Evolutionary conservation across 805 yeast genomes (phyloP), one percentile per base, ranked within the genome.

Genomic region (Schwanniomyces pseudopolymorphus): DNA sequence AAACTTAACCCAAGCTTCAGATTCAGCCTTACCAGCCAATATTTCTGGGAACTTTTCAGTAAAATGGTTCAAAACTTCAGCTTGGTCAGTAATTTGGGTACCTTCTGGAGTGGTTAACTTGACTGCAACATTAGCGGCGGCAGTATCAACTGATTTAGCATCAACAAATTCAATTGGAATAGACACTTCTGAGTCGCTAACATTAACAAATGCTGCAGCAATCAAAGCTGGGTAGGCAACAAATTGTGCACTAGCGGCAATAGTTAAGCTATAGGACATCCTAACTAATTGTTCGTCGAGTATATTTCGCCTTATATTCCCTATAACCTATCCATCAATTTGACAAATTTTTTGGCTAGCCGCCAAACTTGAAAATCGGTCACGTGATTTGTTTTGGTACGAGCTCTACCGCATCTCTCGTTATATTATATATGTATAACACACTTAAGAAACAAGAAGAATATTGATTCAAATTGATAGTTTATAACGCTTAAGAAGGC

Each of bases 221-320:
- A 88, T 82, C 50, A 90, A 69, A 14, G 83, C 81, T 5, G 88
- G 79, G 64, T 89, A 92, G 24, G 92, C 94, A 47, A 88, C 85
- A 42, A 79, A 76, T 16, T 88, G 88, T 4, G 96, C 95, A 74
- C 89, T 91, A 46, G 88, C 89, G 48, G 96, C 96, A 53, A 91
- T 69, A 47, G 83, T 77, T 51, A 91, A 74, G 25, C 68, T 60
- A 45, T 74, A 70, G 61, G 80, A 68, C 78, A 69, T 74, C 39
- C 14, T 46, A 9, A 28, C 11, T 36, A 31, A 31, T 16, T 31
- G 10, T 10, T 31, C 11, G 20, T 31, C 13, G 16, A 35, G 33
- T 24, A 37, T 25, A n/a, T 8, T 20, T 14, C 14, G 26, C 9
- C 16, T 37, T 17, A 17, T 11, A 16, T 31, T 31, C 19, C 20